phyloP scores from a whole-genome alignment of 768 basidiomycete genomes.

The Chalciporus sphaerocephalus region DNA sequence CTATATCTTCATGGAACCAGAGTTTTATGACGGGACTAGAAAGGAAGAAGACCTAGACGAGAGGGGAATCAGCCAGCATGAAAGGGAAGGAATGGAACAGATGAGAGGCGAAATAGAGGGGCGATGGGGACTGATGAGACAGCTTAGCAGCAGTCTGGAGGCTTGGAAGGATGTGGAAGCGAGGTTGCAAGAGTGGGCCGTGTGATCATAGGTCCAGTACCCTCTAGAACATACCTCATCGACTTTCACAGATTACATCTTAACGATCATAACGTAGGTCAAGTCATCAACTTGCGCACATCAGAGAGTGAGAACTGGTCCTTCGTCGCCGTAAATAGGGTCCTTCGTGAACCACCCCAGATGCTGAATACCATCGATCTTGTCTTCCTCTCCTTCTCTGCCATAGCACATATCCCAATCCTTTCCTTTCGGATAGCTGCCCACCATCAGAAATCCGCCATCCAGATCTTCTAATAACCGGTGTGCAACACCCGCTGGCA shows the following conservation, averaged over 20 bases:
- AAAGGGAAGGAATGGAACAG: constrained; percentile 16
- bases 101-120: constrained; percentile 9
- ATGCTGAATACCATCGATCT: constrained; percentile 18
- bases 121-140: constrained; percentile 18
- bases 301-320: constrained; percentile 29
- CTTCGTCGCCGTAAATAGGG: constrained; percentile 38
- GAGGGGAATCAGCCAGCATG: constrained; percentile 5
- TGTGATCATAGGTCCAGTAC: too few relatives aligned
- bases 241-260: too few relatives aligned
- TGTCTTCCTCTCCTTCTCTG: background rate
- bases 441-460: constrained; percentile 37
- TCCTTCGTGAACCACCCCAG: constrained; percentile 38
- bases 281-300: background rate
- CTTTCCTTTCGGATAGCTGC: constrained; percentile 35
- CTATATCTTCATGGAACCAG: constrained; percentile 15
- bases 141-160: constrained; percentile 1
- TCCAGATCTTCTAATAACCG: constrained; percentile 30
- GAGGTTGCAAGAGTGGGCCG: constrained; percentile 2
- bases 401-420: constrained; percentile 34
- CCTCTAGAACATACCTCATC: too few relatives aligned
- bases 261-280: background rate
- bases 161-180: constrained; percentile 18
- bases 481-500: constrained; percentile 42
- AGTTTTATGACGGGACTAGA: constrained; percentile 21
- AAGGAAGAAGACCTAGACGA: constrained; percentile 7